phyloP scores from a whole-genome alignment of 2,329 filamentous ascomycete species.

The Alternaria sp. region DNA sequence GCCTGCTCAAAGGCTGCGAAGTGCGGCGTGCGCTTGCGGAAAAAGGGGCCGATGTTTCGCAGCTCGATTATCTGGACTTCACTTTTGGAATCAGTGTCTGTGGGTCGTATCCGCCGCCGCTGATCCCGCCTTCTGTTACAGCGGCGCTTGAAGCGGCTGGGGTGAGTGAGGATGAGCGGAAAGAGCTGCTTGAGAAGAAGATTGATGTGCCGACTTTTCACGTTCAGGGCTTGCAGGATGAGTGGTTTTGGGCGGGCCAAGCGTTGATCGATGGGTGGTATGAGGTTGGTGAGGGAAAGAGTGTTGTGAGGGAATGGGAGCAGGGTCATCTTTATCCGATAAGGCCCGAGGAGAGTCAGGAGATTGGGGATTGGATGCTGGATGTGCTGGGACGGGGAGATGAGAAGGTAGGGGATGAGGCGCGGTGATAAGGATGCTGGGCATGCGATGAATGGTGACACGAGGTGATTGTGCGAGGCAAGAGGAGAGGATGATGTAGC shows the following conservation, averaged over 20 bases:
- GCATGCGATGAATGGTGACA: background rate
- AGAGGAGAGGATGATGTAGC: background rate
- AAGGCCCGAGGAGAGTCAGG: conserved; percentile 42
- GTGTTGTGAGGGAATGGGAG: conserved; percentile 36
- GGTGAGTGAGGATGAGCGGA: conserved; percentile 16
- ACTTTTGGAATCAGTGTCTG: conserved; percentile 40
- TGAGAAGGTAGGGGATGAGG: background rate
- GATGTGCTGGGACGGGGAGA: conserved; percentile 12
- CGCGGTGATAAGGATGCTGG: background rate
- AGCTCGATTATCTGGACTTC: conserved; percentile 27
- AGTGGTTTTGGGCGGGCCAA: conserved; percentile 47
- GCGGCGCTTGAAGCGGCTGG: conserved; percentile 14
- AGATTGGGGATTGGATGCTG: conserved; percentile 40
- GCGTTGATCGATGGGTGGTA: conserved; percentile 42
- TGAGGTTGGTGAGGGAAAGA: conserved; percentile 36
- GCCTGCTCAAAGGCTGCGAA: conserved; percentile 39
- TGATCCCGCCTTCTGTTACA: conserved; percentile 30
- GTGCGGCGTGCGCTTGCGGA: conserved; percentile 26
- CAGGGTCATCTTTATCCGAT: conserved; percentile 52
- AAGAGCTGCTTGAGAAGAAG: conserved; percentile 24
- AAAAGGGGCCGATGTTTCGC: background rate
- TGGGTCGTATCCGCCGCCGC: conserved; percentile 41
- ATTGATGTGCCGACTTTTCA: conserved; percentile 45
- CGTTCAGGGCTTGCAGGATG: conserved; percentile 45
- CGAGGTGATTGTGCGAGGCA: background rate